Base-by-base conservation (phyloP, 768 basidiomycete genomes). In the Pulveroboletus sp. region DNA sequence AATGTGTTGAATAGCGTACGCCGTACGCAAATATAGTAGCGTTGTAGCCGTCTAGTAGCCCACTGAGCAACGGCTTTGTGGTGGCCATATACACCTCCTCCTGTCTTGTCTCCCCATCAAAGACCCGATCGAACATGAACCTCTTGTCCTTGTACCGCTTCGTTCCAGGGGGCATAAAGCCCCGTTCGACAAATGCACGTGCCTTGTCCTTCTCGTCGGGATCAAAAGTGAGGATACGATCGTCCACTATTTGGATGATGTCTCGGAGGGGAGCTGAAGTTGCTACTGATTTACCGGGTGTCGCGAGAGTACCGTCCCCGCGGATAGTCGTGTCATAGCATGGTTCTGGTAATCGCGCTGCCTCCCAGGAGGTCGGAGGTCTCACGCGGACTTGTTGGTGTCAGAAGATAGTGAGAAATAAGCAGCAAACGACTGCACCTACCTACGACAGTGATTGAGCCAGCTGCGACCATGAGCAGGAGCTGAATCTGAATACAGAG, bases 21-120 rank as follows among this genome's bases (percentile, higher is more conserved):
- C 96, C 96, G 67, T 99, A 99, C 4, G 96, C 96, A 73, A 99
- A 98, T 8, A 97, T 89, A 10, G 96, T 99, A 39, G 93, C 88
- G 60, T 99, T 97, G 72, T 83, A 99, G 9, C 96, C 96, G 60
- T 97, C 88, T 51, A 99, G 73, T 24, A 99, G 72, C 24, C 91
- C 86, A 57, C 80, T 76, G 15, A 99, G 75, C 43, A 99, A 72
- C 31, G 93, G 93, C 63, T 86, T 84, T 13, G 93, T 79, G 10
- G 93, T 97, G 43, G 82, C 73, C 57, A 85, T 83, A 62, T 92
- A 98, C 8, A 99, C 89, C 47, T 92, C 89, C 55, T 81, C 81
- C 70, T 99, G 96, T 17, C 74, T 75, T 39, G 89, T 80, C 41
- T 87, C 81, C 63, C 85, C 82, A 56, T 84, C 79, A 63, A 96